Evolutionary conservation across 2,329 filamentous ascomycete genomes (phyloP), one percentile per base, ranked within the genome.

Genomic region (Apiospora phragmitis): DNA sequence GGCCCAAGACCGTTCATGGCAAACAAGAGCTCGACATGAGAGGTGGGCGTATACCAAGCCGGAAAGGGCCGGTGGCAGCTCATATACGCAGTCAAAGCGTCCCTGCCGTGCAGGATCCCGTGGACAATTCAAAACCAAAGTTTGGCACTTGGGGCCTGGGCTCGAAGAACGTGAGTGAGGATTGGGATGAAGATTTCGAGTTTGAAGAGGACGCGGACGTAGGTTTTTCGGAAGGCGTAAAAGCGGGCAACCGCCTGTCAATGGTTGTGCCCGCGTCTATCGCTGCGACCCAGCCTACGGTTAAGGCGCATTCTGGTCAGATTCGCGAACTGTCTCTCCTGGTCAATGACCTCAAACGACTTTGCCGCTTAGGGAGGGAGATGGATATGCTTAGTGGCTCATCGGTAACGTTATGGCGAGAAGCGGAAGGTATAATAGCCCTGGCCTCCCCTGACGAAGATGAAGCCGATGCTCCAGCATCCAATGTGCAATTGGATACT

Each of bases 111-210:
- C 91, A 91, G 43, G 93, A 94, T 76, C 81, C 75, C 80, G 85
- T 81, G 72, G 92, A 87, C 79, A 86, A 80, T 38, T 41, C 80
- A 77, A 92, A 83, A 80, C 85, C 88, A 69, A 95, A 94, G 76
- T 95, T 94, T 77, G 92, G 93, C 59, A 95, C 93, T 0, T 95
- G 93, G 93, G 93, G 92, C 2, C 83, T 94, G 55, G 90, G 92
- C n/a, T 91, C 89, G 73, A 95, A 95, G 80, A 92, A 89, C 21
- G 91, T 91, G 14, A 95, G 92, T 72, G 94, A 97, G 79, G 93
- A 96, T 77, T 97, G 94, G 94, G 94, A 95, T 75, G 93, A 95
- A 73, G 94, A 97, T 79, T 96, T 97, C 75, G 93, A 95, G 72
- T 95, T 95, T 78, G 87, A 79, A 45, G 79, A 85, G 42, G 79